phyloP scores from a whole-genome alignment of 1,284 basidiomycete species.

The Austroboletus novae-zelandiae region DNA sequence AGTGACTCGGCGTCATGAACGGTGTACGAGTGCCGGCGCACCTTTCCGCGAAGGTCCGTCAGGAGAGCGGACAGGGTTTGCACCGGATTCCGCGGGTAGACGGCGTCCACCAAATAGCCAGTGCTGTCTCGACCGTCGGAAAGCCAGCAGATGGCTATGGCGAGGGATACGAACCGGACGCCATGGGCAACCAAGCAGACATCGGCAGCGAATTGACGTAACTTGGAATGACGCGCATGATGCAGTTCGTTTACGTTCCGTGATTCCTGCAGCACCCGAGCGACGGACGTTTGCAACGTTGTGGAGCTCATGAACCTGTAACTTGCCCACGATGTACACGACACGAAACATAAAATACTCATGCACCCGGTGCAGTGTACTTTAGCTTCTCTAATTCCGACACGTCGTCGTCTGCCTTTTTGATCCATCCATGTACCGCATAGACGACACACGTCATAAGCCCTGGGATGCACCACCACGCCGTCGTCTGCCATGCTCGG shows the following conservation, averaged over 20 bases:
- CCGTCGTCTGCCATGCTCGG: constrained; percentile 47
- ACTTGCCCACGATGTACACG: too few species aligned
- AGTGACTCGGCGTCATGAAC: too few species aligned
- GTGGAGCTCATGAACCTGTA: not conserved
- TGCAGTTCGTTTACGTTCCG: constrained; percentile 5
- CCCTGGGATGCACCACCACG: constrained; percentile 51
- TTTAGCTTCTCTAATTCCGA: constrained; percentile 49
- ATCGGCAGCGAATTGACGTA: constrained; percentile 22
- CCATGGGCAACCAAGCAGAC: constrained; percentile 26
- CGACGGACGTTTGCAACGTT: constrained; percentile 18
- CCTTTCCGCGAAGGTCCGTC: constrained; percentile 22
- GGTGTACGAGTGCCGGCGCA: constrained; percentile 9
- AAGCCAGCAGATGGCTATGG: not conserved
- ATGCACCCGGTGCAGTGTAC: constrained; percentile 55
- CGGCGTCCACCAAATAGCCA: constrained; percentile 26
- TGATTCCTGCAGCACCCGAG: constrained; percentile 16
- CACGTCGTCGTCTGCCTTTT: constrained; percentile 45
- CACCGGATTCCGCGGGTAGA: constrained; percentile 22
- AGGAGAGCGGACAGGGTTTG: constrained; percentile 18
- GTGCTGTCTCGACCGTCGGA: constrained; percentile 11
- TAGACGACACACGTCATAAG: constrained; percentile 43
- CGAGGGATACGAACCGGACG: constrained; percentile 24
- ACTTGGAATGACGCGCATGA: constrained; percentile 3
- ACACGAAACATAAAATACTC: constrained; percentile 9
- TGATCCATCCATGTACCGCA: constrained; percentile 42